Evolutionary conservation across 805 yeast species (phyloP), one percentile per base, ranked within the genome.

Genomic region (Starmerella apis): DNA sequence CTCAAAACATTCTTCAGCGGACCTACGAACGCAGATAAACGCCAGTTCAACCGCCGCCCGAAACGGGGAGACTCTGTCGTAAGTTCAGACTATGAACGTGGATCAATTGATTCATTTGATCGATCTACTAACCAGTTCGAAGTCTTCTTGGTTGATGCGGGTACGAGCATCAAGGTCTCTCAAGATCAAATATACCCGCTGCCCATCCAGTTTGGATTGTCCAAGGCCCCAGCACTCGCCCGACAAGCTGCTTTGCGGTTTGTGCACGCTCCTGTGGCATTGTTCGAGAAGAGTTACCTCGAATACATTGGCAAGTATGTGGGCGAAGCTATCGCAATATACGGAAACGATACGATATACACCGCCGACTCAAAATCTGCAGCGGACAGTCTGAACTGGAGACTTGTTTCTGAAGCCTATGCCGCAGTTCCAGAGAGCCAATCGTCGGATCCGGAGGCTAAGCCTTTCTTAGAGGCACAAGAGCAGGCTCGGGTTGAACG

Each of bases 141-240:
- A 48, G 79, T 81, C 27, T 73, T 73, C 57, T 78, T 79, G 52
- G 64, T 81, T 43, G 88, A 81, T 61, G 77, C 75, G 52, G 87
- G 87, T 28, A 74, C 72, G 44, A 61, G 66, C 33, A 80, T 75
- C 57, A 59, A 61, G 27, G 77, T 78, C 9, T 54, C 73, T 11
- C 59, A 69, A 35, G 52, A 68, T 1, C 66, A 75, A 18, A 66
- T 82, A 53, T 66, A 81, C 52, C 68, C 69, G 2, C 69, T 82
- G 48, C 82, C 86, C 14, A 48, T 70, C 30, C 73, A 73, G 58
- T 81, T 80, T 61, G 81, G 81, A 13, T 77, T 72, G 58, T 68
- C 74, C n/a, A 68, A 47, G 46, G 35, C 52, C 3, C 44, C 44
- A 3, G 44, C 44, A 4, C 42, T 47, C 28, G 58, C 51, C 3